Evolutionary conservation across 805 yeast genomes (phyloP).

Genomic region (Hanseniaspora clermontiae): DNA sequence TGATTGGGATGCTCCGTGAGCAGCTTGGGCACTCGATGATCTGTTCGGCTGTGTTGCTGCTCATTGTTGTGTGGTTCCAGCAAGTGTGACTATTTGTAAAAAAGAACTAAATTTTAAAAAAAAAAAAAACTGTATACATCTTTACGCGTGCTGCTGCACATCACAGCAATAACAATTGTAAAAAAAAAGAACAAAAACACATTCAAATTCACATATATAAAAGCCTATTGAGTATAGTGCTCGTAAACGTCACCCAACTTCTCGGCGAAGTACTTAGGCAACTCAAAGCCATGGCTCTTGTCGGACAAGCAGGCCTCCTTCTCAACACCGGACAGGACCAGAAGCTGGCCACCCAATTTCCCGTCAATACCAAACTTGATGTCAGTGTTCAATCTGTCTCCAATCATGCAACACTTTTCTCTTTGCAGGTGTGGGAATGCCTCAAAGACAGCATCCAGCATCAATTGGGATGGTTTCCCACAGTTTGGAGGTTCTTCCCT

Average conservation of each 20-base stretch:
- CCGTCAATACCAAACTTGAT: slow-evolving; percentile 84
- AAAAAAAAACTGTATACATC: neutral
- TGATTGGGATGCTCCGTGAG: slow-evolving; percentile 21
- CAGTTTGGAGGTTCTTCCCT: slow-evolving; percentile 68
- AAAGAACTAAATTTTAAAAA: neutral
- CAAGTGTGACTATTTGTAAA: neutral
- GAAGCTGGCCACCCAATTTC: slow-evolving; percentile 63
- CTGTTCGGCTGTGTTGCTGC: no score
- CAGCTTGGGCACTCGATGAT: slow-evolving; percentile 31
- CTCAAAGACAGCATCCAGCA: slow-evolving; percentile 80
- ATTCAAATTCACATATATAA: neutral
- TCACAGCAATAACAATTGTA: no score
- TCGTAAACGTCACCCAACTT: slow-evolving; percentile 70
- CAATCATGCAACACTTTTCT: slow-evolving; percentile 71
- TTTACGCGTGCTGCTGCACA: neutral
- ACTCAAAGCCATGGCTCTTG: slow-evolving; percentile 26
- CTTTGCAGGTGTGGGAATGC: slow-evolving; percentile 45
- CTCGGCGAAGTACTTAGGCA: slow-evolving; percentile 57
- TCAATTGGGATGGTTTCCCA: slow-evolving; percentile 81
- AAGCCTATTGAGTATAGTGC: neutral
- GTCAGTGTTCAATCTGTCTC: slow-evolving; percentile 90
- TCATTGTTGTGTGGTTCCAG: no score
- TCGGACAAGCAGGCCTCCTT: slow-evolving; percentile 47
- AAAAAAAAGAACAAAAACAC: no score
- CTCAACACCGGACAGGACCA: slow-evolving; percentile 88